Base-by-base conservation (phyloP, 23 red algal species). In the Gracilaria caudata region DNA sequence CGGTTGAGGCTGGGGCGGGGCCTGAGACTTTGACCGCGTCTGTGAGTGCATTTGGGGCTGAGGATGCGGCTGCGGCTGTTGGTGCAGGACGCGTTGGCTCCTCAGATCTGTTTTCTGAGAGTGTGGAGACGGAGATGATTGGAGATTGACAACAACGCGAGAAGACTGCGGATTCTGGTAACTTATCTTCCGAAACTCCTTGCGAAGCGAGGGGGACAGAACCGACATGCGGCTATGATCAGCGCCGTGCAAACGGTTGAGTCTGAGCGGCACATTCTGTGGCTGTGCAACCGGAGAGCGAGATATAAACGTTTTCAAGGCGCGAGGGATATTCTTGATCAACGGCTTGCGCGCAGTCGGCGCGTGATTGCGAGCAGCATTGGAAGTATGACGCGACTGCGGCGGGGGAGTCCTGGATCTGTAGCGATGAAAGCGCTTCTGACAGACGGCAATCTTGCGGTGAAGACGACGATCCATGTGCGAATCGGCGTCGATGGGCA, bases 201-300 rank as follows among this genome's bases (percentile, higher is more conserved):
- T 83, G 16, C 79, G 79, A 34, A 83, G 38, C n/a, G 79, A 30
- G 37, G 79, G 58, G 5, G 79, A 68, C 39, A 83, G 25, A 9
- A 83, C 36, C 47, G 79, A 83, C 79, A 83, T 64, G 14, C 57
- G 63, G 38, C 57, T 66, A 10, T 83, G 61, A 20, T 65, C 58
- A 29, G 79, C 79, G 20, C 79, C 79, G 38, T 83, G 79, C 40
- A 83, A 66, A 19, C 79, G 57, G 79, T 83, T 83, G 19, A 83
- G 56, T 9, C 79, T 29, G 51, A 45, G 57, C 5, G 79, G 79
- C 5, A 65, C 28, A 39, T 64, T 36, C 35, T 25, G 28, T 19
- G 57, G 24, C 19, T 68, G 57, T 7, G 39, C 25, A 21, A 19
- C 11, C 14, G 79, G 57, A 68, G 79, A 66, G 33, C 79, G 79